These are phyloP conservation scores for Stagonosporopsis chrysanthemi DNA, from an alignment of 2,329 filamentous ascomycete species.

Conservation along the genomic window DNA sequence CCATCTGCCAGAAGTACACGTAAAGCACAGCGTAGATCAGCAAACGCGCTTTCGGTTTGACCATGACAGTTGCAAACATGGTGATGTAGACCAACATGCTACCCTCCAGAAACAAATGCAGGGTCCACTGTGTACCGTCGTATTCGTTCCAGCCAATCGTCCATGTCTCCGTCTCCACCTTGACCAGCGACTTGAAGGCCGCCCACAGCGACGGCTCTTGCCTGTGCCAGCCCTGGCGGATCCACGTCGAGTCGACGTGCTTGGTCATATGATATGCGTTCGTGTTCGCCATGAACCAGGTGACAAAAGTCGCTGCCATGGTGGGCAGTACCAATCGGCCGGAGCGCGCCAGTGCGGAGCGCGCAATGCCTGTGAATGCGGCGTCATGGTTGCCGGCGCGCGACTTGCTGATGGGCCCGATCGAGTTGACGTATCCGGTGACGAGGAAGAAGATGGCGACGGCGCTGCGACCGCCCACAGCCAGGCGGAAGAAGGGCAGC, in stretches of 20 bases:
- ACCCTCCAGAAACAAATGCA: slow-evolving; percentile 53
- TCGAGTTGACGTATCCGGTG: slow-evolving; percentile 70
- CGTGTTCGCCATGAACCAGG: slow-evolving; percentile 64
- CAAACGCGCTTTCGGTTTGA: slow-evolving; percentile 48
- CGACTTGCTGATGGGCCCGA: slow-evolving; percentile 66
- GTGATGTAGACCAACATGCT: slow-evolving; percentile 54
- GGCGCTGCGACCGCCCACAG: slow-evolving; percentile 58
- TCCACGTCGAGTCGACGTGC: slow-evolving; percentile 67
- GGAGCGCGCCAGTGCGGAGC: slow-evolving; percentile 65
- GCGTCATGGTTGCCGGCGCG: slow-evolving; percentile 62
- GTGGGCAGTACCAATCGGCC: slow-evolving; percentile 67
- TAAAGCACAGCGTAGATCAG: slow-evolving; percentile 49
- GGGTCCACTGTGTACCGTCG: slow-evolving; percentile 54
- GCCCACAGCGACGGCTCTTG: slow-evolving; percentile 44
- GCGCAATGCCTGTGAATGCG: slow-evolving; percentile 63
- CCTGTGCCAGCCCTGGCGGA: slow-evolving; percentile 53
- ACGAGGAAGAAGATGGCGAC: slow-evolving; percentile 56
- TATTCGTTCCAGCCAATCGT: slow-evolving; percentile 51
- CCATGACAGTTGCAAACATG: slow-evolving; percentile 51
- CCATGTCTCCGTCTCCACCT: slow-evolving; percentile 48
- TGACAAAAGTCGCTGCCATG: slow-evolving; percentile 61
- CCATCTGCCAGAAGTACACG: slow-evolving; percentile 50
- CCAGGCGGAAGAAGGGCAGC: slow-evolving; percentile 65
- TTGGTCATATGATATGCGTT: slow-evolving; percentile 65
- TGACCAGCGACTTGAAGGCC: slow-evolving; percentile 42